Base-by-base conservation (phyloP, 192 early-diverging fungal species). In the Backusella psychrophila region DNA sequence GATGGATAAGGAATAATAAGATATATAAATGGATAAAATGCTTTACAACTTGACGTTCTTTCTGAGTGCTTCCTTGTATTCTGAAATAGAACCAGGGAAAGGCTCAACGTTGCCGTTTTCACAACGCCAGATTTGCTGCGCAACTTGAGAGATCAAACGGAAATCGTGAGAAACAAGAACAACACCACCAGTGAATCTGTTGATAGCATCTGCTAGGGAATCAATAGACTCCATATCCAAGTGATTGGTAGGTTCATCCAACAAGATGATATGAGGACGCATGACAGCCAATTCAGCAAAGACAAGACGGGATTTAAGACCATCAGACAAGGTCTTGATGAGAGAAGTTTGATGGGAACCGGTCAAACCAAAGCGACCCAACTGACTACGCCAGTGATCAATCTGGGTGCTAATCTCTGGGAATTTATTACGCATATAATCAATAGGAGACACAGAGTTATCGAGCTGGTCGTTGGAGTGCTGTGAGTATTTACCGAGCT, bases 111-210 rank as follows among this genome's bases (percentile, higher is more conserved):
- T 82, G 23, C 88, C 88, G 80, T 94, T 90, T 82, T 98, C 95
- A 87, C 97, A 98, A 63, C 96, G 89, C 91, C 92, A 95, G 69
- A 99, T 97, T 79, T 98, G 90, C 80, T 96, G 81, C 44, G 97
- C 98, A 78, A 99, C 94, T 86, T 99, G 96, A 68, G 89, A 91
- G 78, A 99, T 97, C 68, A 99, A 87, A 77, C 98, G 88, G 92
- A 99, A 99, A 88, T 99, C 98, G 93, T 99, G 98, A 75, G 94
- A 95, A 72, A 99, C 98, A 38, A 99, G 88, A 26, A 99, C 97
- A 73, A 98, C 95, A 80, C 98, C 98, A 49, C 98, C 98, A 76
- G 92, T 91, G 84, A 95, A 99, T 69, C 82, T 80, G 81, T 97
- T 97, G 89, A 99, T 98, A 44, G 98, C 98, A 23, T 96, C 89